Base-by-base conservation (phyloP, 2,329 filamentous ascomycete genomes). In the Leptographium wingfieldii region DNA sequence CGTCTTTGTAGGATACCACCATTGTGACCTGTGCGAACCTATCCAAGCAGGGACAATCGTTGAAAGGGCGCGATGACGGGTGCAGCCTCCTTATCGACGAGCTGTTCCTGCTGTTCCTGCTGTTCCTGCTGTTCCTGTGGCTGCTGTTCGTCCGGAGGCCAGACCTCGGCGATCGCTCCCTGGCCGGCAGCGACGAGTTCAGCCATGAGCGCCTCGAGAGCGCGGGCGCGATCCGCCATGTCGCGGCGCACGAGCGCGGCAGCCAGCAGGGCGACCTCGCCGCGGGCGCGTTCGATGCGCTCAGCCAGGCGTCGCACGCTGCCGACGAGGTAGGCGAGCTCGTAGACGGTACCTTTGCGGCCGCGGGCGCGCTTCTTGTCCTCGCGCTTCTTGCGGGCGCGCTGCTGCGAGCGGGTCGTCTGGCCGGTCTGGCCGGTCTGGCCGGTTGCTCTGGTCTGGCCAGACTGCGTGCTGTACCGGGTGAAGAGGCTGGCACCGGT, bases 281-380 rank as follows among this genome's bases (percentile, higher is more conserved):
- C 79, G 57, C 84, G 80, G 3, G 86, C 80, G 27, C 77, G 78
- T 70, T 92, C 90, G 27, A 96, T 83, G 43, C 92, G 80, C 70
- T 95, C 90, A 16, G 96, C 82, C 40, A 99, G 78, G 29, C 94
- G 80, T 14, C 86, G 82, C 43, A 97, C 85, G 66, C 87, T 92
- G 71, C 92, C 94, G 61, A 96, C 86, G 5, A 99, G 81, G 71
- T 99, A 99, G 72, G 97, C 94, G 69, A 97, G 92, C 72, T 99
- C 94, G 72, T 99, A 99, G 5, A 99, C 89, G 19, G 90, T 96
- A 12, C 94, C 94, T 77, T 97, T 97, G 71, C 96, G 92, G 29
- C 94, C 94, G 9, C 90, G 79, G 0, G 94, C 94, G 19, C 92
- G 84, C 80, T 99, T 99, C 71, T 95, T 85, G 77, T 99, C 94